phyloP scores from a whole-genome alignment of 805 yeast genomes.

The Pichia scutulata region DNA sequence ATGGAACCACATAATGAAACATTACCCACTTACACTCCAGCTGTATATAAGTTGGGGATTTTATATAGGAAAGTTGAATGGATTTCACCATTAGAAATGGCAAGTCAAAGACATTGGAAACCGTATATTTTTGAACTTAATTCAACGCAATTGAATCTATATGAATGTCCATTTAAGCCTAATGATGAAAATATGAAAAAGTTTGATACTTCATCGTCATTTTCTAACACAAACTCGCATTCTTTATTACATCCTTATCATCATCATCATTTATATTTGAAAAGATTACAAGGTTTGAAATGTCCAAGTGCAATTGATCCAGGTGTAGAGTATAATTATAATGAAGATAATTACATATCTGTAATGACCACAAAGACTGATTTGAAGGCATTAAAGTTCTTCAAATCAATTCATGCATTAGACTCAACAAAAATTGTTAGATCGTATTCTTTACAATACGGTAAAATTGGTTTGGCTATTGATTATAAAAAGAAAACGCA shows the following conservation, averaged over 20 bases:
- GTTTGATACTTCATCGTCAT: conserved; percentile 10
- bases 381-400: conserved; percentile 18
- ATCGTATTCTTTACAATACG: conserved; percentile 76
- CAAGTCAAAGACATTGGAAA: conserved; percentile 66
- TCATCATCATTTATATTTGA: conserved; percentile 9
- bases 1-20: conserved; percentile 28
- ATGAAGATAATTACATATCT: conserved; percentile 20
- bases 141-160: conserved; percentile 78
- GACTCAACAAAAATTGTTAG: conserved; percentile 36
- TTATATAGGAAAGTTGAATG: conserved; percentile 66
- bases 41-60: conserved; percentile 52
- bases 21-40: conserved; percentile 61
- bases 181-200: conserved; percentile 7
- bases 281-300: not conserved
- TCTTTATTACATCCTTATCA: conserved; percentile 13
- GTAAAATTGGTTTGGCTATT: conserved; percentile 74
- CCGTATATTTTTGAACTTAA: conserved; percentile 63
- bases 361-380: conserved; percentile 24
- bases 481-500: conserved; percentile 70
- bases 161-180: conserved; percentile 24
- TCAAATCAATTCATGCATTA: conserved; percentile 21
- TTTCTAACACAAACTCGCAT: conserved; percentile 8
- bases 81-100: conserved; percentile 66
- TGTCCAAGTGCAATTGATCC: conserved; percentile 5
- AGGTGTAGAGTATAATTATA: conserved; percentile 1